Evolutionary conservation across 495 filamentous ascomycete species (phyloP).

Genomic region (Aspergillus indologenus): DNA sequence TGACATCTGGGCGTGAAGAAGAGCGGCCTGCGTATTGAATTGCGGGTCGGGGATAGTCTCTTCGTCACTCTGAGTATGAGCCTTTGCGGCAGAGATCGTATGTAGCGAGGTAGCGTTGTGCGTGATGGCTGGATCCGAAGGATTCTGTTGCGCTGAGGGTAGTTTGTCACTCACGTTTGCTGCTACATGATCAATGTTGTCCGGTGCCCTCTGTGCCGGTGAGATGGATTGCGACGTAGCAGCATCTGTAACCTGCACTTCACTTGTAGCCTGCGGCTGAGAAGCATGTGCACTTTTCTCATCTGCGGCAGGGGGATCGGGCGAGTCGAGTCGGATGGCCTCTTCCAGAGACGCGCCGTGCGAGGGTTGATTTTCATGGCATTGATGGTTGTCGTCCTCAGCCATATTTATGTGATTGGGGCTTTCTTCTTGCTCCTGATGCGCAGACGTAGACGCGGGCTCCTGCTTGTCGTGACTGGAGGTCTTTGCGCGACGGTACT

Average conservation of each 20-base stretch:
- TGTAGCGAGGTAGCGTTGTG: conserved; percentile 40
- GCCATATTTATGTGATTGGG: not conserved
- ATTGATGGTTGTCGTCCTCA: not conserved
- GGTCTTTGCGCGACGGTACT: conserved; percentile 38
- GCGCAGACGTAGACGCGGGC: not conserved
- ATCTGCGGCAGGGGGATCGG: not conserved
- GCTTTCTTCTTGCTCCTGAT: not conserved
- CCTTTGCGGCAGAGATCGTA: conserved; percentile 32
- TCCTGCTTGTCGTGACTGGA: conserved; percentile 3
- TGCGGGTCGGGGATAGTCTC: conserved; percentile 33
- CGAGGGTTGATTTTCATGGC: not conserved
- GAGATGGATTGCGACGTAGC: conserved; percentile 15
- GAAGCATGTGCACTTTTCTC: not conserved
- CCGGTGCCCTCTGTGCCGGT: conserved; percentile 4
- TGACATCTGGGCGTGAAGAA: conserved; percentile 45
- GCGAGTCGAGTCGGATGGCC: not conserved
- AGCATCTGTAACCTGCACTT: conserved; percentile 22
- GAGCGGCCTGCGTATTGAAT: conserved; percentile 49
- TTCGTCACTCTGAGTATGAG: conserved; percentile 16
- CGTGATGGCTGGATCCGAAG: conserved; percentile 24
- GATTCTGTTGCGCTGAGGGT: conserved; percentile 40
- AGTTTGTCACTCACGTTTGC: conserved; percentile 32
- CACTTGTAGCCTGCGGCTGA: conserved; percentile 19
- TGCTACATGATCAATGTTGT: conserved; percentile 11
- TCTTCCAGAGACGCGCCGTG: conserved; percentile 1